Evolutionary conservation across 768 basidiomycete genomes (phyloP), one percentile per base, ranked within the genome.

Genomic region (Lactarius vividus): DNA sequence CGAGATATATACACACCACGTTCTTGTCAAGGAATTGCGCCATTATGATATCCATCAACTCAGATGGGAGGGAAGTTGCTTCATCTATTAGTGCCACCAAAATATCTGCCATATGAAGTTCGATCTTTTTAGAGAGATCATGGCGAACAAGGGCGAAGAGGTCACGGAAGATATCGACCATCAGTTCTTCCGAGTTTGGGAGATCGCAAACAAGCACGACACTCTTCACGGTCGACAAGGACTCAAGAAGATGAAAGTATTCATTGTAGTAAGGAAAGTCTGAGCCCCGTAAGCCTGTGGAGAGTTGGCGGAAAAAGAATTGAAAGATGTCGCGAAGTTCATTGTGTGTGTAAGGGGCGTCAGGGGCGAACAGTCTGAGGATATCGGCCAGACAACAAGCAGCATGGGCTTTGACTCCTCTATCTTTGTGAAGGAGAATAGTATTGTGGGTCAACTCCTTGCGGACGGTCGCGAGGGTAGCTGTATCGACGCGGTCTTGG

Each of bases 321-420:
- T 94, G 87, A 77, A 99, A 99, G 74, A 98, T 96, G 76, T 97
- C 94, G 80, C 92, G 83, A 40, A 98, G 85, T 75, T 98, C 92
- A 57, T 83, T 77, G 58, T 89, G 87, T 16, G 89, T 96, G 74
- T 96, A 98, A 15, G 97, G 97, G 28, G 97, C 96, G 75, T 98
- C 94, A 1, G 97, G 97, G 1, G 97, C 97, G 75, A 94, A 98
- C 44, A 98, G 84, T 52, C 94, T 80, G 65, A 99, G 86, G 61
- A 98, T 82, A 75, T 99, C 96, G 1, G 95, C 95, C 42, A 99
- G 83, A 77, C 95, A 98, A 76, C 94, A 96, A 0, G 94, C 94
- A 4, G 91, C 86, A 71, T 91, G 96, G 0, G 96, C 96, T 76
- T 97, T 98, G 70, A 99, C 94, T 29, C 95, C 95, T 52, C 90